These are phyloP conservation scores for Lentinula lateritia DNA, from an alignment of 768 basidiomycete genomes.

Conservation along the genomic window DNA sequence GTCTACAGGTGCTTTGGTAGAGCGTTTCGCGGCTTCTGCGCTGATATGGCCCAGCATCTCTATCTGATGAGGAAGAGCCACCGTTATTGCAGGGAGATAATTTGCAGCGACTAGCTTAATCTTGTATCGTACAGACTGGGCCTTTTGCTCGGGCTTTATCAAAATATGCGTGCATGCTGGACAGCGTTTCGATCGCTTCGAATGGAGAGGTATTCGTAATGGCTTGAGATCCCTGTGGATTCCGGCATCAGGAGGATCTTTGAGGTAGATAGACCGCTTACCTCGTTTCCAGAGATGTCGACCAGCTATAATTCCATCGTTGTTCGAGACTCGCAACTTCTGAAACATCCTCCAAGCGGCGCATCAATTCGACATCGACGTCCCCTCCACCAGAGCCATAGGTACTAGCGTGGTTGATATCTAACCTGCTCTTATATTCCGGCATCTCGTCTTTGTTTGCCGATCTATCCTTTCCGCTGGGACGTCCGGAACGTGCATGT, in stretches of 20 bases:
- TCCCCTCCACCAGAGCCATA: slow-evolving; percentile 59
- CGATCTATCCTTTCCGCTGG: slow-evolving; percentile 56
- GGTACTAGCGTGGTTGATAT: slow-evolving; percentile 50
- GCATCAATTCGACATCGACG: slow-evolving; percentile 66
- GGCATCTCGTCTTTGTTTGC: slow-evolving; percentile 72
- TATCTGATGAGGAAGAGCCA: slow-evolving; percentile 58
- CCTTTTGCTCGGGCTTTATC: slow-evolving; percentile 97
- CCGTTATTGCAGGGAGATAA: slow-evolving; percentile 84
- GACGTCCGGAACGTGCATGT: slow-evolving; percentile 40
- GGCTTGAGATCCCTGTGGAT: slow-evolving; percentile 72
- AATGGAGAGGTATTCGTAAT: slow-evolving; percentile 84
- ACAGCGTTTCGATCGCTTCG: slow-evolving; percentile 95
- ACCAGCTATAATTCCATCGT: slow-evolving; percentile 81
- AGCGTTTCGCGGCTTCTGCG: slow-evolving; percentile 37
- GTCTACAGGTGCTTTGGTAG: slow-evolving; percentile 26
- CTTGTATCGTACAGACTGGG: slow-evolving; percentile 90
- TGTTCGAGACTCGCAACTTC: slow-evolving; percentile 72
- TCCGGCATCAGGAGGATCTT: not conserved
- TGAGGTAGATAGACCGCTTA: slow-evolving; percentile 27
- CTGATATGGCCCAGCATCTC: slow-evolving; percentile 23
- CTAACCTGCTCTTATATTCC: slow-evolving; percentile 69
- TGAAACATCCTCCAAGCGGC: slow-evolving; percentile 51
- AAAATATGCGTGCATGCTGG: slow-evolving; percentile 92
- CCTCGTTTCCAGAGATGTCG: slow-evolving; percentile 57
- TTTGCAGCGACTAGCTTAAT: slow-evolving; percentile 96